Conservation (phyloP, 371 early-diverging fungal species). For the Ordospora colligata region DNA sequence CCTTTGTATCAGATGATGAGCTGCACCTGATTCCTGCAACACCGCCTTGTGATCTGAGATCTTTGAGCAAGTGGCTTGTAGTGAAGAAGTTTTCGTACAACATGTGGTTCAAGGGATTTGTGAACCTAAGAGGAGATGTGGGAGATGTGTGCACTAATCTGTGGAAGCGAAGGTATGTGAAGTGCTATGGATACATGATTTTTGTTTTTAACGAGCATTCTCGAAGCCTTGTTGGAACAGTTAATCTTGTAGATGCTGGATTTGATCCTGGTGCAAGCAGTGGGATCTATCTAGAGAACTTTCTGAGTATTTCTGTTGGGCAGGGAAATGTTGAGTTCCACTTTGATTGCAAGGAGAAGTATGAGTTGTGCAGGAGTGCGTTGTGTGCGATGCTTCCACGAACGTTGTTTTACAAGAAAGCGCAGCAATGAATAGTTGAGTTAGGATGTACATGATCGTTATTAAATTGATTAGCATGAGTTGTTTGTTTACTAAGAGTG, state of each 20-base stretch:
- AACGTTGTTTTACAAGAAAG: background rate
- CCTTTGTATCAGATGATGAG: slow-evolving; percentile 48
- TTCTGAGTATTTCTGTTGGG: slow-evolving; percentile 7
- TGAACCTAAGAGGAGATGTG: slow-evolving; percentile 44
- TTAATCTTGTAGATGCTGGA: slow-evolving; percentile 31
- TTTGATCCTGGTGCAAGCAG: background rate
- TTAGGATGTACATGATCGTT: too few relatives aligned
- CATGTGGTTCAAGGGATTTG: slow-evolving; percentile 48
- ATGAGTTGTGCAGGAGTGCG: background rate
- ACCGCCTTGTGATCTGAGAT: slow-evolving; percentile 11
- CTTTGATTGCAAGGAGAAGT: slow-evolving; percentile 40
- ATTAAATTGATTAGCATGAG: too few relatives aligned
- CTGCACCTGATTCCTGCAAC: slow-evolving; percentile 8
- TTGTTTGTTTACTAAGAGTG: too few relatives aligned
- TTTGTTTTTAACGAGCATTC: slow-evolving; percentile 47
- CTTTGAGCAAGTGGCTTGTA: slow-evolving; percentile 40
- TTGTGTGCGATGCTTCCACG: slow-evolving; percentile 17
- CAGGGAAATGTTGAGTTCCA: slow-evolving; percentile 20
- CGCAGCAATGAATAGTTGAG: background rate
- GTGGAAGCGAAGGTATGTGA: slow-evolving; percentile 54
- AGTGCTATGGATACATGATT: slow-evolving; percentile 50
- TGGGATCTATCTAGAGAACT: slow-evolving; percentile 14
- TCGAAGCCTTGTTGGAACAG: slow-evolving; percentile 16
- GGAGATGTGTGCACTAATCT: slow-evolving; percentile 10
- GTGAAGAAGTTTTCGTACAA: slow-evolving; percentile 37